Evolutionary conservation across 1,139 yeast species (phyloP).

Genomic region (Candida gigantensis): DNA sequence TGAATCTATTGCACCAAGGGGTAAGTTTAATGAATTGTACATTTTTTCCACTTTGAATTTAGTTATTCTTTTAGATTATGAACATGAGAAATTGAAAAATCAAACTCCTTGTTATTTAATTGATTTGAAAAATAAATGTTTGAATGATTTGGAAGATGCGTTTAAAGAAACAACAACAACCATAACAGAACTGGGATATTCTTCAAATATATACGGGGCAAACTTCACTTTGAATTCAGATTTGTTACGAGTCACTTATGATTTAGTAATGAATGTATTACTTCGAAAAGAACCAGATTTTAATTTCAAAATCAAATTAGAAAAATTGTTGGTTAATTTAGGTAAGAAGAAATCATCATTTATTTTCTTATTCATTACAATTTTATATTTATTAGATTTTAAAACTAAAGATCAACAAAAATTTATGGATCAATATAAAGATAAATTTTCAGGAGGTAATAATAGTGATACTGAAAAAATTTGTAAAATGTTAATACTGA

Average conservation of each 20-base stretch:
- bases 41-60: constrained; percentile 29
- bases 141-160: constrained; percentile 20
- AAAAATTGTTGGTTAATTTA: background rate
- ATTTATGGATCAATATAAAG: constrained; percentile 5
- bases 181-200: too few relatives aligned
- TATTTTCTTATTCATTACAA: constrained; percentile 4
- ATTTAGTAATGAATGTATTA: constrained; percentile 4
- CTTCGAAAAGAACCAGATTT: constrained; percentile 1
- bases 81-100: constrained; percentile 11
- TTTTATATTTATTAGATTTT: constrained; percentile 7
- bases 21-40: constrained; percentile 26
- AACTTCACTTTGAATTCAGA: constrained; percentile 23
- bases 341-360: constrained; percentile 8
- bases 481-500: constrained; percentile 23
- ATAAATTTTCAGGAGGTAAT: constrained; percentile 3
- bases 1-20: constrained; percentile 17
- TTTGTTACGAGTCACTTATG: constrained; percentile 16
- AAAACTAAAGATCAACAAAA: background rate
- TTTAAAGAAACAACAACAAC: constrained; percentile 15
- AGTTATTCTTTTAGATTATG: constrained; percentile 26
- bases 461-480: constrained; percentile 14
- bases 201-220: constrained; percentile 22
- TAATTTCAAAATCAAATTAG: constrained; percentile 1
- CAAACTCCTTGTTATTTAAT: constrained; percentile 2
- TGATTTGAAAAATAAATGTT: constrained; percentile 18